phyloP scores from a whole-genome alignment of 768 basidiomycete species.

The Stropharia rugosoannulata region DNA sequence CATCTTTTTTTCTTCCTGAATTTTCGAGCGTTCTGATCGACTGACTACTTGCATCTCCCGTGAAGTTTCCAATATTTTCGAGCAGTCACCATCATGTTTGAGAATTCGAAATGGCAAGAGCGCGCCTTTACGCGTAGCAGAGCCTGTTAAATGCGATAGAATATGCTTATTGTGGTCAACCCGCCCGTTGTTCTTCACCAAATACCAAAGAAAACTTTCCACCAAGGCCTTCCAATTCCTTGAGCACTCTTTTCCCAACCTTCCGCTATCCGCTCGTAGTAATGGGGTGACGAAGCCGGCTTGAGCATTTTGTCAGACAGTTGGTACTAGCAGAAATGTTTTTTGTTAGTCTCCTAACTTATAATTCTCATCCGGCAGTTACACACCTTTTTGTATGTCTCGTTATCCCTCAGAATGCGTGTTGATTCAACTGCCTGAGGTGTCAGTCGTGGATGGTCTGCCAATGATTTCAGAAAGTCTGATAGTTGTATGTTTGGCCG shows the following conservation, averaged over 20 bases:
- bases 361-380: constrained; percentile 17
- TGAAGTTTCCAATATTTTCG: too few species aligned
- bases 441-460: constrained; percentile 69
- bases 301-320: constrained; percentile 61
- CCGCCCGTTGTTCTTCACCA: constrained; percentile 43
- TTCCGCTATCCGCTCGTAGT: constrained; percentile 73
- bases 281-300: constrained; percentile 69
- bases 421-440: constrained; percentile 59
- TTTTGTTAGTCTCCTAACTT: constrained; percentile 7
- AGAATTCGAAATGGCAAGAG: too few species aligned
- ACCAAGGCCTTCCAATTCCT: constrained; percentile 80
- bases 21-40: too few species aligned
- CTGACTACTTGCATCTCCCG: too few species aligned
- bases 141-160: background rate
- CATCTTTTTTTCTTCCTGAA: too few species aligned
- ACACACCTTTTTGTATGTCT: constrained; percentile 55
- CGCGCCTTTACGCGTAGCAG: too few species aligned
- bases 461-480: constrained; percentile 60
- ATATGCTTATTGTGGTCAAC: background rate
- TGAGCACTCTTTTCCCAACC: constrained; percentile 73
- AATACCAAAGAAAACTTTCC: constrained; percentile 79
- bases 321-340: constrained; percentile 49
- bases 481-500: constrained; percentile 75
- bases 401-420: constrained; percentile 52
- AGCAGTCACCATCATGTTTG: too few species aligned